Base-by-base conservation (phyloP, 257 asterid genomes). In the Anisodus acutangulus region DNA sequence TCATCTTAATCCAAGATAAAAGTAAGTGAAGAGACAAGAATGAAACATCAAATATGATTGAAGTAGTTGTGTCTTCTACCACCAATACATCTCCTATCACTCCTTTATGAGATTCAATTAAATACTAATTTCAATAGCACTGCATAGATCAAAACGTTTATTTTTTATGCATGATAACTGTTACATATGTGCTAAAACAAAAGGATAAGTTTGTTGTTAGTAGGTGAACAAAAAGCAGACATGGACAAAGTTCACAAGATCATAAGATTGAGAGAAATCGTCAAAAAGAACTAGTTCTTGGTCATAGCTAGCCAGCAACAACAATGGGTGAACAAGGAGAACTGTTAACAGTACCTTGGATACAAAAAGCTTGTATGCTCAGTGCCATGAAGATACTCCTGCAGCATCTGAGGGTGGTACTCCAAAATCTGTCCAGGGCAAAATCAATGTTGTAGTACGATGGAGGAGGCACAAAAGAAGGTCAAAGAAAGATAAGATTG, bases 371-470 rank as follows among this genome's bases (percentile, higher is more conserved):
- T 92, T 82, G 97, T 90, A 87, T 91, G 96, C 82, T 96, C 98
- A 91, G 87, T 88, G 88, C 99, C 99, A 49, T 87, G 90, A 64
- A 93, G 94, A 88, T 96, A 92, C 91, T 95, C 99, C 92, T 95
- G 97, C 91, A 96, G 95, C 97, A 96, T 93, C 93, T 95, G 99
- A 62, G 99, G 99, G 88, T 96, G 99, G 92, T 95, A 96, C 98
- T 96, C 98, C 91, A 94, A 93, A 90, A 96, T 96, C 99, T 96
- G 95, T 90, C 86, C 83, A 85, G 86, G 47, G 26, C 4, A 76
- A 49, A 31, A 3, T 51, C 26, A 11, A 26, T 12, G 63, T 7
- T 76, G 26, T 13, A 76, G 9, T 26, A 76, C 26, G 8, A 16
- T 9, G 47, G 63, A 53, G 64, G 81, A 41, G 6, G 4, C 43